phyloP scores from a whole-genome alignment of 78 protist genomes.

The Diacronema lutheri region DNA sequence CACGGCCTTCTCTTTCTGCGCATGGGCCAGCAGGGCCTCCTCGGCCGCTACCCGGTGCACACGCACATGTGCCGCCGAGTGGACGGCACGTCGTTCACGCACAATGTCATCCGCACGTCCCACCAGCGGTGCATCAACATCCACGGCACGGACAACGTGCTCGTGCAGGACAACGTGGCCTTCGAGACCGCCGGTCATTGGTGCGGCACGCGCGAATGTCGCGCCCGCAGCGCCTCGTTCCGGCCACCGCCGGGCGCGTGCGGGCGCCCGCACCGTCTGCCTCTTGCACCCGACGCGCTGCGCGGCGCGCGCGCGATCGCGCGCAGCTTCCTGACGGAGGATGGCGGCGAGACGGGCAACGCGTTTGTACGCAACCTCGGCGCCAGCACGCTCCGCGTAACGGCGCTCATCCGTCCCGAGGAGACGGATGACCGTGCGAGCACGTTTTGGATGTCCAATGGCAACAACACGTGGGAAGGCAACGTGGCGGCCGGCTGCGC shows the following conservation, averaged over 20 bases:
- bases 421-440: background rate
- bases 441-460: background rate
- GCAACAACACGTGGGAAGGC: background rate
- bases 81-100: background rate
- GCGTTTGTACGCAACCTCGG: background rate
- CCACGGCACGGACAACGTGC: background rate
- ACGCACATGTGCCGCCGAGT: background rate
- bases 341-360: background rate
- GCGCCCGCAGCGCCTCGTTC: too few relatives aligned
- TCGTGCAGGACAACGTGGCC: background rate
- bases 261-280: too few relatives aligned
- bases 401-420: background rate
- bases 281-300: too few relatives aligned
- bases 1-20: background rate
- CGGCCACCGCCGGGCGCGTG: too few relatives aligned
- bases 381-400: background rate
- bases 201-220: too few relatives aligned
- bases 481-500: slow-evolving; percentile 8
- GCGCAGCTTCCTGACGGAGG: background rate
- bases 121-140: background rate
- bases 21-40: background rate
- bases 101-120: background rate
- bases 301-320: background rate
- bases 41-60: background rate
- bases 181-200: too few relatives aligned